Percentiles rank a stretch among this genome's conserved stretches.
These are phyloP conservation scores for Penicillium diatomitis DNA, from an alignment of 495 filamentous ascomycete genomes.

Conservation along the genomic window DNA sequence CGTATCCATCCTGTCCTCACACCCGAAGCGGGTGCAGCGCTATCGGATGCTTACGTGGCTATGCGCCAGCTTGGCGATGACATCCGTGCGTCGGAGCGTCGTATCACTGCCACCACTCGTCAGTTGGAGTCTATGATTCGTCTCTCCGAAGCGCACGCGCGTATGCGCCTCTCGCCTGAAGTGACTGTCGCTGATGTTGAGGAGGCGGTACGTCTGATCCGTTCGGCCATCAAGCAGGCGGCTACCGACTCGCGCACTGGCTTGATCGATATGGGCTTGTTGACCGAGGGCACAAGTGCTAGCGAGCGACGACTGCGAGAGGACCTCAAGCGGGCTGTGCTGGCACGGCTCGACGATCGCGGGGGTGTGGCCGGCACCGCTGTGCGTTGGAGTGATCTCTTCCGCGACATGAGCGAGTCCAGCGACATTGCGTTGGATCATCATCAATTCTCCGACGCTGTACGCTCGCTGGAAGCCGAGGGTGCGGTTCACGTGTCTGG, in stretches of 20 bases:
- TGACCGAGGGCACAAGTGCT: slow-evolving; percentile 85
- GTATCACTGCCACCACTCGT: slow-evolving; percentile 93
- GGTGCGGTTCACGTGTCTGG: slow-evolving; percentile 72
- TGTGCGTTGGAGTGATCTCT: slow-evolving; percentile 71
- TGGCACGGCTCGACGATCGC: slow-evolving; percentile 71
- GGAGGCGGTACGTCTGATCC: slow-evolving; percentile 88
- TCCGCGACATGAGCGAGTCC: slow-evolving; percentile 62
- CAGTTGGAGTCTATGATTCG: slow-evolving; percentile 98
- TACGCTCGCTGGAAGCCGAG: slow-evolving; percentile 74
- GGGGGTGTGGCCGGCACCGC: slow-evolving; percentile 45
- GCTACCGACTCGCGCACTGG: slow-evolving; percentile 88
- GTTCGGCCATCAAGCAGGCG: slow-evolving; percentile 89
- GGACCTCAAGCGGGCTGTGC: slow-evolving; percentile 74
- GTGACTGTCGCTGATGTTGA: slow-evolving; percentile 79
- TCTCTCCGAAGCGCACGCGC: slow-evolving; percentile 89
- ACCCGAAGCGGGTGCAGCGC: slow-evolving; percentile 64
- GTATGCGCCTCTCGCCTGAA: slow-evolving; percentile 73
- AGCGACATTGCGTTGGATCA: slow-evolving; percentile 65
- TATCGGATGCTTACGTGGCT: slow-evolving; percentile 81
- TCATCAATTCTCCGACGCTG: slow-evolving; percentile 69
- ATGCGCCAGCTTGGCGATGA: slow-evolving; percentile 96
- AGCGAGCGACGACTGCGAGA: slow-evolving; percentile 70
- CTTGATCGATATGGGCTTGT: slow-evolving; percentile 89
- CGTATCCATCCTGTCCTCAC: slow-evolving; percentile 76
- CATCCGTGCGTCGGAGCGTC: slow-evolving; percentile 83